Evolutionary conservation across 768 basidiomycete species (phyloP), one percentile per base, ranked within the genome.

Genomic region (Phanerodontia chrysosporium): DNA sequence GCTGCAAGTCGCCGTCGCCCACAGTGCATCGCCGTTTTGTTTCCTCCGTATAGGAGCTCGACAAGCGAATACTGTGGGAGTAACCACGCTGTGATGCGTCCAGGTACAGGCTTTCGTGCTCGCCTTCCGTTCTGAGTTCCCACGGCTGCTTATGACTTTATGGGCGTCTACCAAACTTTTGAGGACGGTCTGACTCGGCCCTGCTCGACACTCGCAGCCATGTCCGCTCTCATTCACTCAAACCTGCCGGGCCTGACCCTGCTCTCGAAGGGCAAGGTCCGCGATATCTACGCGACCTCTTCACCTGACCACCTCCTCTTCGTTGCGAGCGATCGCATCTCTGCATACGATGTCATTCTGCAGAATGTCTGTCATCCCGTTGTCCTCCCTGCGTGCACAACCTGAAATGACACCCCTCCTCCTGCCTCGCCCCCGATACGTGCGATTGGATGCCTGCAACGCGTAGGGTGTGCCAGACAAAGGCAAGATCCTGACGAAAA

Each of bases 341-440:
- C 92, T 21, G 95, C 95, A 0, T 98, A 92, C 78, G 96, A 99
- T 79, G 89, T 97, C 65, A 87, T 98, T 68, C 81, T 99, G 62
- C 84, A 85, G 69, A 94, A 96, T 73, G 96, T 98, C 70, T 66
- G 92, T 79, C 46, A 58, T 58, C 49, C 52, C 53, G 58, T 51
- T 29, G 46, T 39, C 25, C 24, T 53, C 27, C 49, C 16, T 51
- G 28, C 22, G 44, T 57, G 12, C 9, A 3, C 22, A 49, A 46
- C 49, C 27, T 27, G 42, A 56, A 51, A 58, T 58, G 30, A 54
- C 51, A 22, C 24, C 27, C 29, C 44, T 21, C 48, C 9, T 30
- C 30, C 18, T 53, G 30, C 45, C n/a, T 35, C 30, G 52, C n/a
- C 22, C 30, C 36, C 24, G 12, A 42, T 18, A 42, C 22, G 6